phyloP scores from a whole-genome alignment of 176 grass and related monocot species.

The Oryza meridionalis region DNA sequence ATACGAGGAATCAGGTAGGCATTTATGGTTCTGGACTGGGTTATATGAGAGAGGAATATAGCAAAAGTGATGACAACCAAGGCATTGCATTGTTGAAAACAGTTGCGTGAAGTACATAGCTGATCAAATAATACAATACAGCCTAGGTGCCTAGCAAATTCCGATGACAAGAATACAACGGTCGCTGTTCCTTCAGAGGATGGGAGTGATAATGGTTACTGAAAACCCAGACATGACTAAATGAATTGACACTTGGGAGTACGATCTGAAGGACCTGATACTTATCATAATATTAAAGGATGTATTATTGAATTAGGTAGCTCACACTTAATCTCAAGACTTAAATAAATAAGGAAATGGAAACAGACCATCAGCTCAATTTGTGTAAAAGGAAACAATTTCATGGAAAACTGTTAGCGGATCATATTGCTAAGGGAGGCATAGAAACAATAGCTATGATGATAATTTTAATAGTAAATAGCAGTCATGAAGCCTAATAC shows the following conservation, averaged over 20 bases:
- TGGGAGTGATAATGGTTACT: constrained; percentile 2
- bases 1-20: constrained; percentile 1
- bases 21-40: neutral
- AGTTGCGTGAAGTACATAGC: neutral
- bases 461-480: constrained; percentile 13
- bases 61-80: neutral
- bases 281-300: constrained; percentile 18
- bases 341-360: constrained; percentile 28
- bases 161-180: neutral
- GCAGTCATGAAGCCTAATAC: constrained; percentile 56
- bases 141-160: neutral
- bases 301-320: neutral
- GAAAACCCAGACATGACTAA: constrained; percentile 15
- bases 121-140: constrained; percentile 12
- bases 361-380: constrained; percentile 11
- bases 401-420: neutral
- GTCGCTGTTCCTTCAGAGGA: neutral
- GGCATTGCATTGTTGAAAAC: constrained; percentile 10
- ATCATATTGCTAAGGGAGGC: neutral
- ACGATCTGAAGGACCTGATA: constrained; percentile 22
- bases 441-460: neutral
- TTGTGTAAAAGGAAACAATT: constrained; percentile 14
- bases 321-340: constrained; percentile 26
- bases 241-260: constrained; percentile 24
- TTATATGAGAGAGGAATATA: neutral